phyloP scores from a whole-genome alignment of 2,329 filamentous ascomycete species.

The Aspergillus amoenus region DNA sequence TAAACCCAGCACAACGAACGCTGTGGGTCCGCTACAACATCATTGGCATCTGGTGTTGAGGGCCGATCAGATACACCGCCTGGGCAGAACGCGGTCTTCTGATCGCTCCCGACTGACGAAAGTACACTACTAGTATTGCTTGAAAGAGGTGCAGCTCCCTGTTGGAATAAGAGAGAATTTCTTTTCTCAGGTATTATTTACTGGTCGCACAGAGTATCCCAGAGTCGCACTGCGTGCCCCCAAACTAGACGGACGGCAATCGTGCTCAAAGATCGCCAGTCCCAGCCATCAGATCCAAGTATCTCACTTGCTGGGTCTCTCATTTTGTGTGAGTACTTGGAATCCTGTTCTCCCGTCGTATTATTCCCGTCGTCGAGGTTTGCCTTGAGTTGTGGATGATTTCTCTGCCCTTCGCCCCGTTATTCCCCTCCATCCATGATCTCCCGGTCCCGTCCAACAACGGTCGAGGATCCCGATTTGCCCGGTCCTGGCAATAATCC shows the following conservation, averaged over 20 bases:
- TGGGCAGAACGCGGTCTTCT: conserved; percentile 2
- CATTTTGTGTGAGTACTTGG: conserved; percentile 1
- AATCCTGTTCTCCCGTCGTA: not conserved
- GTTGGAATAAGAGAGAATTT: not conserved
- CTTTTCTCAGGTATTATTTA: not conserved
- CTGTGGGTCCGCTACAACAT: not conserved
- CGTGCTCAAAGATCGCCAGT: not conserved
- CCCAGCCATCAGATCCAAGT: not conserved
- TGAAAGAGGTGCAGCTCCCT: not conserved
- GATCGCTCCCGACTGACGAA: conserved; percentile 1
- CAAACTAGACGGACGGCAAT: not conserved
- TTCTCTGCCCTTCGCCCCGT: not conserved
- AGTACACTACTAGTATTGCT: not conserved
- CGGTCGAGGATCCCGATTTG: conserved; percentile 5
- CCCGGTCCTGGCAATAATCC: not conserved
- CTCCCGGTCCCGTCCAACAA: not conserved
- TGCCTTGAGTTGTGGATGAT: not conserved
- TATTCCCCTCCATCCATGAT: not conserved
- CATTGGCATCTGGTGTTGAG: not conserved
- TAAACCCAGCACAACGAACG: too few relatives aligned
- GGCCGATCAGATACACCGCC: not conserved
- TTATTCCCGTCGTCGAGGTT: not conserved
- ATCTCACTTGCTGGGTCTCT: not conserved
- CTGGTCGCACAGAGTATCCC: not conserved
- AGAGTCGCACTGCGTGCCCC: conserved; percentile 1